phyloP scores from a whole-genome alignment of 345 rosid genomes.

The Microcos paniculata region DNA sequence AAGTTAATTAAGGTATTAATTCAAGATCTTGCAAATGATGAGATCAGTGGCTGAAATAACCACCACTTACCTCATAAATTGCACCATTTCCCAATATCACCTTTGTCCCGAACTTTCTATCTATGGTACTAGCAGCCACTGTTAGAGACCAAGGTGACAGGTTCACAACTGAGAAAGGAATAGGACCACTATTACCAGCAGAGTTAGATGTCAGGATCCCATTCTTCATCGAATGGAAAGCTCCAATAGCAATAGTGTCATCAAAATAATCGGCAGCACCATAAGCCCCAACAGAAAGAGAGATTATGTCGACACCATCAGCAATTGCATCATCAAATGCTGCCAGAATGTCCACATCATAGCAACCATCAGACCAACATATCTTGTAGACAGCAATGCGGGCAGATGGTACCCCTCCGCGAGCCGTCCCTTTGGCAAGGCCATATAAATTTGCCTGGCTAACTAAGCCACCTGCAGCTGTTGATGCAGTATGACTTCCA shows the following conservation, averaged over 20 bases:
- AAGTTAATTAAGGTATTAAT: constrained; percentile 1
- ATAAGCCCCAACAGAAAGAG: constrained; percentile 25
- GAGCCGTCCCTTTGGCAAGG: constrained; percentile 26
- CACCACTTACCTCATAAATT: constrained; percentile 35
- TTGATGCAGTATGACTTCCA: constrained; percentile 50
- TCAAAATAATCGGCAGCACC: not conserved
- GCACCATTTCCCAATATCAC: constrained; percentile 60
- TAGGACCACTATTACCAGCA: constrained; percentile 36
- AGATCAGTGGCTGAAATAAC: not conserved
- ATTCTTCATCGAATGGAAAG: constrained; percentile 39
- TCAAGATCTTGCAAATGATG: not conserved
- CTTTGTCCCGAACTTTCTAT: constrained; percentile 23
- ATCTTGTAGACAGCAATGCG: constrained; percentile 33
- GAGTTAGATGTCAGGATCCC: constrained; percentile 33
- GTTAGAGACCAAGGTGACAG: constrained; percentile 87
- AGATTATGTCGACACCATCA: constrained; percentile 35
- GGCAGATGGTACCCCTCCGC: constrained; percentile 33
- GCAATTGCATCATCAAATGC: constrained; percentile 40
- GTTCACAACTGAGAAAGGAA: constrained; percentile 16
- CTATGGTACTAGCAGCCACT: constrained; percentile 46
- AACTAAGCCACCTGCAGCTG: constrained; percentile 34
- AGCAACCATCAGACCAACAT: constrained; percentile 29
- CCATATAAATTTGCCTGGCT: constrained; percentile 23
- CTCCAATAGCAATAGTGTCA: constrained; percentile 25
- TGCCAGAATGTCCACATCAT: constrained; percentile 24